Evolutionary conservation across 345 rosid species (phyloP), one percentile per base, ranked within the genome.

Genomic region (Eucalyptus pumila): DNA sequence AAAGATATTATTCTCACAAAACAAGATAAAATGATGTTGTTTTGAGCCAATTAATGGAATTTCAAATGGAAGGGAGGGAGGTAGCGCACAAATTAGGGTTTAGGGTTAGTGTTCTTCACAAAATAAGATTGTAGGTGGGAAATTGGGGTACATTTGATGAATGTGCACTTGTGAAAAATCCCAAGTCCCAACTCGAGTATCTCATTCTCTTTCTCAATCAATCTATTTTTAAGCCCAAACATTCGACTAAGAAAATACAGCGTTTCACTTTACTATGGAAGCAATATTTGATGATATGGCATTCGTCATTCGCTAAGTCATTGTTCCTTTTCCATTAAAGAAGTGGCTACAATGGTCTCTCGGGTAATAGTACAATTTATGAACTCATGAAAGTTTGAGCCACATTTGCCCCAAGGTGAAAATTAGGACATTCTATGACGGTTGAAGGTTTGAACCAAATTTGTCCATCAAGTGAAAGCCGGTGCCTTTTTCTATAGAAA

Each of bases 181-280:
- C 44, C 44, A 72, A 72, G 21, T 13, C 4, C 2, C 81, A 1
- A 34, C 40, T 34, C 0, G 1, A 3, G 24, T 34, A 9, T 17
- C 13, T 21, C 24, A 52, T 52, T 34, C 24, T 17, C 80, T 34
- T 34, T 69, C 44, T 34, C 80, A 32, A 21, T 69, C 80, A 34
- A 34, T 69, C 44, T 69, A 21, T 34, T 34, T 67, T 34, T 34
- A 32, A 34, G 40, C 80, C 13, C 80, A 8, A 34, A 69, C 6
- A 34, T 9, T 17, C 1, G 26, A 40, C 0, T 34, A 0, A 34
- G 0, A 34, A 69, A 69, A 34, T 8, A 69, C 3, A 10, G 0
- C 24, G 14, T 17, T 34, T 17, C 2, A 6, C 34, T 69, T 17
- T 11, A 3, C 17, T 34, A 17, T 69, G 80, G 26, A 69, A 69